phyloP scores from a whole-genome alignment of 2,329 filamentous ascomycete genomes.

The Metarhizium humberi region DNA sequence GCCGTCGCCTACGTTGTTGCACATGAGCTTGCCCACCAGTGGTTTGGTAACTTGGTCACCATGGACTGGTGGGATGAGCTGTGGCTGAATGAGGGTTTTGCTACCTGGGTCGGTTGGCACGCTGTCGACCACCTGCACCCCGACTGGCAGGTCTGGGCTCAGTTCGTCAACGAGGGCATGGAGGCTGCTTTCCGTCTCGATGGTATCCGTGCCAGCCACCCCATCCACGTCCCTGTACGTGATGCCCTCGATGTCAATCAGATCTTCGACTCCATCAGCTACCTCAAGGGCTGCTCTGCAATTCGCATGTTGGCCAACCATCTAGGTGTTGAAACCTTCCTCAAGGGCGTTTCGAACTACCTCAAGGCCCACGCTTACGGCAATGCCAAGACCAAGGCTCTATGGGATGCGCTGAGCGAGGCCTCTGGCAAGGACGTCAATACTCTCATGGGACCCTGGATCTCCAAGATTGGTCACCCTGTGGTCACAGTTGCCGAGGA shows the following conservation, averaged over 20 bases:
- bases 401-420: constrained; percentile 82
- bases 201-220: constrained; percentile 81
- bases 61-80: constrained; percentile 97
- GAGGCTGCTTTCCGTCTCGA: constrained; percentile 88
- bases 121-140: constrained; percentile 87
- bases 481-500: constrained; percentile 81
- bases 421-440: constrained; percentile 82
- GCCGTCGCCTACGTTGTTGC: constrained; percentile 93
- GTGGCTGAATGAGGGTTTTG: constrained; percentile 94
- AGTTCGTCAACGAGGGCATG: constrained; percentile 93
- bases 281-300: constrained; percentile 90
- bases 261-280: constrained; percentile 95
- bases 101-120: constrained; percentile 96
- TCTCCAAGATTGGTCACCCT: constrained; percentile 89
- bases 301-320: constrained; percentile 94
- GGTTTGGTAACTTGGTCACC: constrained; percentile 91
- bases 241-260: constrained; percentile 95
- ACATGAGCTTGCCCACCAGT: constrained; percentile 95
- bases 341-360: constrained; percentile 84
- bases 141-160: constrained; percentile 95
- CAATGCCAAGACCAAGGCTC: constrained; percentile 81
- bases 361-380: constrained; percentile 81
- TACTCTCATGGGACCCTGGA: constrained; percentile 88
- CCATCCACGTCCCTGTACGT: constrained; percentile 89
- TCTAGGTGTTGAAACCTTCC: constrained; percentile 78